Conservation (phyloP, 2,329 filamentous ascomycete genomes). For the Ophiostoma sp. region DNA sequence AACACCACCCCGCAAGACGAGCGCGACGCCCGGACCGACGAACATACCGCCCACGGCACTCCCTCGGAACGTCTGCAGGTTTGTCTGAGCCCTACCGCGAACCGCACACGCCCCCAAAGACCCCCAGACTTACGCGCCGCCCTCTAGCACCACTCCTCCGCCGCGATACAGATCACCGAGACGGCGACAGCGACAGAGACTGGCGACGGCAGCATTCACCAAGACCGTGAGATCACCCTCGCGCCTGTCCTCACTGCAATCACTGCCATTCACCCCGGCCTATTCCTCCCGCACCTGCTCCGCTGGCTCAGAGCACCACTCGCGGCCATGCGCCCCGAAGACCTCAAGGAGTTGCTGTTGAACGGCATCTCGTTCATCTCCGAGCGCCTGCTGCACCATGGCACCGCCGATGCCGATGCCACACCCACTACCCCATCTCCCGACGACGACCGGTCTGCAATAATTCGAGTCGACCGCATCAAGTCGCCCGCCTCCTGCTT, state of each 20-base stretch:
- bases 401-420: neutral
- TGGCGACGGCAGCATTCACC: neutral
- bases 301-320: conserved; percentile 21
- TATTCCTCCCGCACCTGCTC: neutral
- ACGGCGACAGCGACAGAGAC: neutral
- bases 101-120: too few species aligned
- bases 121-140: conserved; percentile 1
- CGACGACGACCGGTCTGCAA: neutral
- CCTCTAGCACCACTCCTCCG: neutral
- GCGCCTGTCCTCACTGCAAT: neutral
- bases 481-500: conserved; percentile 9
- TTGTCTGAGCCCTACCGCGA: neutral
- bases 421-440: neutral
- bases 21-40: neutral
- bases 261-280: neutral
- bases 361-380: conserved; percentile 26
- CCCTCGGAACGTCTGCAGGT: neutral
- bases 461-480: conserved; percentile 25
- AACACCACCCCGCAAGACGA: neutral
- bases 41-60: neutral
- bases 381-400: conserved; percentile 21
- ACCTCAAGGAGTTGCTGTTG: conserved; percentile 21
- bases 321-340: conserved; percentile 26
- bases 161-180: neutral
- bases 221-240: neutral